Conservation (phyloP, 768 basidiomycete species). For the Suillus occidentalis region DNA sequence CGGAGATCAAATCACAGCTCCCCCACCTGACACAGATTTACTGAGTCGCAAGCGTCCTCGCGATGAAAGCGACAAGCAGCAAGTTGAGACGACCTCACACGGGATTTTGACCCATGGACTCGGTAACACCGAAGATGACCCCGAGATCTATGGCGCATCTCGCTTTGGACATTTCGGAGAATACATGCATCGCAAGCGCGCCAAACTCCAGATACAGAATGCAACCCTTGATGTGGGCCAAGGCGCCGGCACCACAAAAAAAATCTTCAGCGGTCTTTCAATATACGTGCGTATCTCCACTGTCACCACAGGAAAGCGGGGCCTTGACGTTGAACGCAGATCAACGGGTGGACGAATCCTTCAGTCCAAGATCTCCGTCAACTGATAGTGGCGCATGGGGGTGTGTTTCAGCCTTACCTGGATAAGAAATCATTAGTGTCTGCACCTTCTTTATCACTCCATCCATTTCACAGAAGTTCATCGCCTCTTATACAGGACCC, state of each 20-base stretch:
- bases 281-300: conserved; percentile 69
- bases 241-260: conserved; percentile 30
- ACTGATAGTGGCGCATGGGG: conserved; percentile 82
- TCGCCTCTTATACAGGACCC: conserved; percentile 54
- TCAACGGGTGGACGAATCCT: conserved; percentile 88
- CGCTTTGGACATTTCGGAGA: conserved; percentile 83
- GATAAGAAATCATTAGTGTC: conserved; percentile 76
- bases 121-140: conserved; percentile 29
- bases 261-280: conserved; percentile 71
- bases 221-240: conserved; percentile 31
- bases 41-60: not conserved
- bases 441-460: conserved; percentile 29
- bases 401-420: conserved; percentile 80
- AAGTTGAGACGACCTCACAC: not conserved
- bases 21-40: not conserved
- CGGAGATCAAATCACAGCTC: conserved; percentile 36
- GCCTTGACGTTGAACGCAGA: conserved; percentile 41
- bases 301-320: not conserved
- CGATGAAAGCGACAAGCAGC: not conserved
- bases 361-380: conserved; percentile 82
- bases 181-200: conserved; percentile 89
- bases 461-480: conserved; percentile 3
- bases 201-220: conserved; percentile 87
- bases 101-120: not conserved
- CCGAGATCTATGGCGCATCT: conserved; percentile 69